Conservation (phyloP, 2,329 filamentous ascomycete species). For the Exophiala viscosa region DNA sequence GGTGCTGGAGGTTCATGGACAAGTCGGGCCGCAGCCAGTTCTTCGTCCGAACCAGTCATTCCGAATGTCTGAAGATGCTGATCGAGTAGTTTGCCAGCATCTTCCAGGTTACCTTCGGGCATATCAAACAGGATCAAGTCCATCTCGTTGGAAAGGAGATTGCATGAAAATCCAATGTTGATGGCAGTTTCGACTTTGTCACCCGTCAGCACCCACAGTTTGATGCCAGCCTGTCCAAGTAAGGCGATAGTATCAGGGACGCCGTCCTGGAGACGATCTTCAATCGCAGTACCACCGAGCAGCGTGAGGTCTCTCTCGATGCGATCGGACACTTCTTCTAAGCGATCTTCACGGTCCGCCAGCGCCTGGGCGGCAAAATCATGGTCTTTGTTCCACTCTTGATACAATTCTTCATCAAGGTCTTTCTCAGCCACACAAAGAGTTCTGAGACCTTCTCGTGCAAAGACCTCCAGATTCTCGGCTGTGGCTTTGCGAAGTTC, state of each 20-base stretch:
- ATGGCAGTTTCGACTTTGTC: slow-evolving; percentile 99
- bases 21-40: slow-evolving; percentile 71
- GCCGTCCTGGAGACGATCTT: slow-evolving; percentile 93
- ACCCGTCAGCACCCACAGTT: slow-evolving; percentile 95
- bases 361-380: slow-evolving; percentile 82
- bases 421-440: slow-evolving; percentile 87
- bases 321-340: slow-evolving; percentile 81
- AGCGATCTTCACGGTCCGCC: slow-evolving; percentile 82
- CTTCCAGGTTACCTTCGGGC: slow-evolving; percentile 64
- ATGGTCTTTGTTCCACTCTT: slow-evolving; percentile 78
- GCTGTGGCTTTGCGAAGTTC: slow-evolving; percentile 80
- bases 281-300: slow-evolving; percentile 91
- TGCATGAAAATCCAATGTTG: slow-evolving; percentile 99
- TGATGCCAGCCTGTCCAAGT: slow-evolving; percentile 89
- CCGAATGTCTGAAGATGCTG: slow-evolving; percentile 68
- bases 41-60: slow-evolving; percentile 79
- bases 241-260: slow-evolving; percentile 93
- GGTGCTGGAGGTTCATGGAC: slow-evolving; percentile 82
- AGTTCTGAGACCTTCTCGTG: slow-evolving; percentile 88
- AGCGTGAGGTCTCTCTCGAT: slow-evolving; percentile 89
- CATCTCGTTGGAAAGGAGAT: slow-evolving; percentile 96
- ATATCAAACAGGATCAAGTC: slow-evolving; percentile 88
- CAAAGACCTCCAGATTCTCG: slow-evolving; percentile 95
- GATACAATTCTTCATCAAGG: slow-evolving; percentile 77
- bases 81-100: slow-evolving; percentile 69